Base-by-base conservation (phyloP, 805 yeast genomes). In the Zygotorulaspora danielsina region DNA sequence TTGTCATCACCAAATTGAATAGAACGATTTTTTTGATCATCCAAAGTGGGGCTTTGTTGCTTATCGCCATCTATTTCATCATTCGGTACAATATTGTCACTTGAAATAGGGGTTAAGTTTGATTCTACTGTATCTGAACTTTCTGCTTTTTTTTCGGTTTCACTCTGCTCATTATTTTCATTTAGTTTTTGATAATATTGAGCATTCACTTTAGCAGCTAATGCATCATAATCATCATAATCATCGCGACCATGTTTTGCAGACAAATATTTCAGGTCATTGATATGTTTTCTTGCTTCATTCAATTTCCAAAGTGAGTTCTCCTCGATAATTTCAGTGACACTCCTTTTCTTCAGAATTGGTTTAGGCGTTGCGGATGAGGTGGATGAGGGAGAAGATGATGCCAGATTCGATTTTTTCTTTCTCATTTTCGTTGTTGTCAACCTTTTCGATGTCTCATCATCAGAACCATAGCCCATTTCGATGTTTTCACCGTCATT, bases 341-440 rank as follows among this genome's bases (percentile, higher is more conserved):
- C 82, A 1, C 95, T 79, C 55, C 93, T 76, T 64, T 85, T 84
- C 64, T 90, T 90, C 53, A 90, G 68, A 44, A 90, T 90, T 18
- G 97, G 93, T 64, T 89, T 89, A 19, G 85, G 71, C 19, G 63
- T 64, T 34, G 46, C 19, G 41, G 32, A 32, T 37, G 41, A 40
- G 50, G 36, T 46, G 43, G 12, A 39, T 41, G 39, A 51, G 33
- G 46, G 19, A 42, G 30, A 31, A 38, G 40, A 40, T 53, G 36
- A 45, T 45, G n/a, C 38, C 42, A 39, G 51, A 8, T 21, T 32
- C 31, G 30, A 24, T 13, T 15, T 25, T 19, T 36, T 27, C 21
- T 54, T 39, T 44, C 44, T 40, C 36, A 36, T 20, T 38, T 41
- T 33, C 8, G 44, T 32, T 15, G 42, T 41, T 2, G 57, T 48